Evolutionary conservation across 495 filamentous ascomycete species (phyloP).

Genomic region (Aspergillus taichungensis): DNA sequence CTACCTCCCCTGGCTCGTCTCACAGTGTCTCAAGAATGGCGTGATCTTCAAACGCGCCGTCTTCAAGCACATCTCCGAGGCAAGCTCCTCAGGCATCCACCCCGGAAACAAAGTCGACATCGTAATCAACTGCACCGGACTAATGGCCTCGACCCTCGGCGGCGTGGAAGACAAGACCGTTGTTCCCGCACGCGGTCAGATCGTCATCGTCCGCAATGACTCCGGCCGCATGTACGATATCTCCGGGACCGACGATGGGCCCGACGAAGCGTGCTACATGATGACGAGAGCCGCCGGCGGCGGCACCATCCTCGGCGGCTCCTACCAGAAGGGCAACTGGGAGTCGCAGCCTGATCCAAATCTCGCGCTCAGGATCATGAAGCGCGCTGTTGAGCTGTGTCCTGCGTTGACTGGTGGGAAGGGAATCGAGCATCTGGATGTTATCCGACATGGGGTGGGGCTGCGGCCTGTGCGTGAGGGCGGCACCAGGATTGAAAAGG

Average conservation of each 20-base stretch:
- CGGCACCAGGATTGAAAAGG: constrained; percentile 68
- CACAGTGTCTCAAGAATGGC: constrained; percentile 63
- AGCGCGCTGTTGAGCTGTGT: constrained; percentile 55
- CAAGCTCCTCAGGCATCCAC: constrained; percentile 39
- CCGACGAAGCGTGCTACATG: constrained; percentile 64
- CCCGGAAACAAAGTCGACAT: constrained; percentile 50
- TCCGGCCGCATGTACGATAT: constrained; percentile 51
- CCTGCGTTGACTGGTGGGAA: constrained; percentile 55
- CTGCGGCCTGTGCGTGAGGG: constrained; percentile 62
- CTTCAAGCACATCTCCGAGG: constrained; percentile 60
- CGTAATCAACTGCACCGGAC: constrained; percentile 72
- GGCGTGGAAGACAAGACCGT: constrained; percentile 68
- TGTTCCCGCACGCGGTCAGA: constrained; percentile 69
- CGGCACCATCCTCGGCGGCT: constrained; percentile 73
- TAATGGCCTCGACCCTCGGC: constrained; percentile 60
- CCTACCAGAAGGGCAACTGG: constrained; percentile 68
- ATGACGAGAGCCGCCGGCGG: constrained; percentile 71
- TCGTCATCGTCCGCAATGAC: constrained; percentile 75
- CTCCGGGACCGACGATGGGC: constrained; percentile 66
- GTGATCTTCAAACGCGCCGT: constrained; percentile 52
- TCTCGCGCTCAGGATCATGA: constrained; percentile 72
- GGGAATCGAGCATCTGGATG: constrained; percentile 60
- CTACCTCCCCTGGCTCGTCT: constrained; percentile 76
- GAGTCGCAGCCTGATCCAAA: constrained; percentile 68
- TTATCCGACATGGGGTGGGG: constrained; percentile 76